Base-by-base conservation (phyloP, 331 rosid species). In the Acacia pycnantha region DNA sequence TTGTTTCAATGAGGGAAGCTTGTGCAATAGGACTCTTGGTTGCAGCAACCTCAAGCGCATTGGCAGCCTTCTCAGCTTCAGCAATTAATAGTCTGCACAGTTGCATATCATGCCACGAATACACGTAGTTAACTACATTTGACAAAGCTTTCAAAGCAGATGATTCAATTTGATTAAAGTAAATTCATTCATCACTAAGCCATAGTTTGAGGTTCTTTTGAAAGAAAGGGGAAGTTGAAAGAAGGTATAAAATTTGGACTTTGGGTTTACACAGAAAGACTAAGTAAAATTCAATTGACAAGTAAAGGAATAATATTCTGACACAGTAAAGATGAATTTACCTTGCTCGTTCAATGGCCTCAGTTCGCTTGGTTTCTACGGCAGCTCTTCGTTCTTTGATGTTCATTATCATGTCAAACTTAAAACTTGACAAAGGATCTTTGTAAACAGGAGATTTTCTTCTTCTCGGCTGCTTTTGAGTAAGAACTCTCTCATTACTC, bases 1-100 rank as follows among this genome's bases (percentile, higher is more conserved):
- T 86, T 15, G 91, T 87, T 87, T 91, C 97, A 27, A 88, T 19
- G 35, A 92, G 90, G 77, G 95, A 89, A 87, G 95, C 92, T 83
- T 78, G 95, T 73, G 95, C 95, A 65, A 88, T 67, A 33, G 90
- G 88, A 81, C 95, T 93, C 86, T 79, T 89, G 11, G 68, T 76
- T 29, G 92, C 95, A 21, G 95, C 89, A 73, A 82, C 82, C 88
- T 91, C 95, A 53, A 93, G 94, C 73, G 86, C 92, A 79, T 70
- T 82, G 73, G 95, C 92, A 5, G 97, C 97, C 78, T 91, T 93
- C 88, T 93, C 92, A 65, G 97, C 97, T 88, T 89, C 95, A 44
- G 87, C 89, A 84, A 93, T 91, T 90, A 91, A 83, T 77, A 86
- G 84, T 78, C 95, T 93, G 87, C 83, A 33, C 35, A 79, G 43